Evolutionary conservation across 768 basidiomycete genomes (phyloP).

Genomic region (Termitomyces sp.): DNA sequence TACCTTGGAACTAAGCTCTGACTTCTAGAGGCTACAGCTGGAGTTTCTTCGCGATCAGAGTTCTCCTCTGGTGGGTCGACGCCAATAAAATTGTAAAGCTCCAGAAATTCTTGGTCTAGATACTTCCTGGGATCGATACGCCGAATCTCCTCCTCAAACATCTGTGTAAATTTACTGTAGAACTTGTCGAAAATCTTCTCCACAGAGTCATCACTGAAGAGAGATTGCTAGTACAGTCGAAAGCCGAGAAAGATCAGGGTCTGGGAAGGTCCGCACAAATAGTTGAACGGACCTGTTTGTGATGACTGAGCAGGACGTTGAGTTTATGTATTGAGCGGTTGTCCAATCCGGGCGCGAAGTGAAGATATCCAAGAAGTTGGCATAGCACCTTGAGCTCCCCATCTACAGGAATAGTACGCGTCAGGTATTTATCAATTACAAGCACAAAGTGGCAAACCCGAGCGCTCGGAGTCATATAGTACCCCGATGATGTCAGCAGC

Average conservation of each 20-base stretch:
- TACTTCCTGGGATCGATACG: slow-evolving; percentile 31
- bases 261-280: not conserved
- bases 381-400: slow-evolving; percentile 62
- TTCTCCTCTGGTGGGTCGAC: slow-evolving; percentile 30
- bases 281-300: slow-evolving; percentile 38
- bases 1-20: slow-evolving; percentile 12
- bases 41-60: slow-evolving; percentile 9
- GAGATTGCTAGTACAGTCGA: slow-evolving; percentile 43
- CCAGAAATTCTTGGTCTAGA: slow-evolving; percentile 38
- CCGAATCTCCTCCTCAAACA: slow-evolving; percentile 39
- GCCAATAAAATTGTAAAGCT: slow-evolving; percentile 40
- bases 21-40: slow-evolving; percentile 3
- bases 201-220: slow-evolving; percentile 49
- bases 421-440: not conserved
- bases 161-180: slow-evolving; percentile 38
- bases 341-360: slow-evolving; percentile 39
- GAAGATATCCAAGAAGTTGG: slow-evolving; percentile 59
- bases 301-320: slow-evolving; percentile 43
- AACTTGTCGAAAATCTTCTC: slow-evolving; percentile 57
- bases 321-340: slow-evolving; percentile 40
- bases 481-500: slow-evolving; percentile 51
- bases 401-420: slow-evolving; percentile 29
- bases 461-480: slow-evolving; percentile 43
- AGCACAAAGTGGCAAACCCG: slow-evolving; percentile 27
- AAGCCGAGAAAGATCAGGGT: not conserved